Conservation (phyloP, 2,329 filamentous ascomycete genomes). For the Aciculosporium take region DNA sequence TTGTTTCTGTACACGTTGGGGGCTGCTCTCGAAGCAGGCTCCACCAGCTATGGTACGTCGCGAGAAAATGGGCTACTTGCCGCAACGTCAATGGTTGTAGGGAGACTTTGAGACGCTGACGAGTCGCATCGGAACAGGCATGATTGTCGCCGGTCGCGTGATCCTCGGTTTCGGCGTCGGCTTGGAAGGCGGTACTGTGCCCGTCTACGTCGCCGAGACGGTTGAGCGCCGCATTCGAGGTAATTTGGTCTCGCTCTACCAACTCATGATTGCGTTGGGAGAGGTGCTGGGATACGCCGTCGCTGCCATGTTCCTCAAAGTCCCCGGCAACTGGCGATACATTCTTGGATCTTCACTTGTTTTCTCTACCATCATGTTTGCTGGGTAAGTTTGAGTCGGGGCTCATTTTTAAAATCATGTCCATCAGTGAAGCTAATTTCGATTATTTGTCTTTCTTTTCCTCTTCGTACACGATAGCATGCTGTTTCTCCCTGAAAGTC, state of each 20-base stretch:
- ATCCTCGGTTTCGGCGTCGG: conserved; percentile 58
- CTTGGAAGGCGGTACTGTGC: conserved; percentile 60
- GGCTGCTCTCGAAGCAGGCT: conserved; percentile 51
- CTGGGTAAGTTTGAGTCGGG: conserved; percentile 19
- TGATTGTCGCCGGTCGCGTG: conserved; percentile 55
- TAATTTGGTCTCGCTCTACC: conserved; percentile 60
- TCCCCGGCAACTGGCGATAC: conserved; percentile 57
- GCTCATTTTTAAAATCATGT: background rate
- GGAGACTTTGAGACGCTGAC: background rate
- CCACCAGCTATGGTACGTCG: conserved; percentile 43
- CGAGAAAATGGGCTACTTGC: background rate
- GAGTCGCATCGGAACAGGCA: conserved; percentile 21
- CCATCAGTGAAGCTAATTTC: background rate
- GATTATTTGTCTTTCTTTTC: conserved; percentile 32
- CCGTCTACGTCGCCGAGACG: conserved; percentile 60
- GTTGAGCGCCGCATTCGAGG: conserved; percentile 53
- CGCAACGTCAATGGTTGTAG: background rate
- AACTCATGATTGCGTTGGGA: conserved; percentile 62
- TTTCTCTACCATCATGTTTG: conserved; percentile 39
- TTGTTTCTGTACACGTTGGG: conserved; percentile 57
- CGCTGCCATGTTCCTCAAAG: conserved; percentile 57
- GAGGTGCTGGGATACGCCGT: conserved; percentile 62
- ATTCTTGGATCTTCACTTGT: conserved; percentile 59
- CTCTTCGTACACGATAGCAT: conserved; percentile 41
- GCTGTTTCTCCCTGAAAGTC: conserved; percentile 57